These are phyloP conservation scores for Hordeum marinum DNA, from an alignment of 176 grass and related monocot genomes.

Conservation along the genomic window DNA sequence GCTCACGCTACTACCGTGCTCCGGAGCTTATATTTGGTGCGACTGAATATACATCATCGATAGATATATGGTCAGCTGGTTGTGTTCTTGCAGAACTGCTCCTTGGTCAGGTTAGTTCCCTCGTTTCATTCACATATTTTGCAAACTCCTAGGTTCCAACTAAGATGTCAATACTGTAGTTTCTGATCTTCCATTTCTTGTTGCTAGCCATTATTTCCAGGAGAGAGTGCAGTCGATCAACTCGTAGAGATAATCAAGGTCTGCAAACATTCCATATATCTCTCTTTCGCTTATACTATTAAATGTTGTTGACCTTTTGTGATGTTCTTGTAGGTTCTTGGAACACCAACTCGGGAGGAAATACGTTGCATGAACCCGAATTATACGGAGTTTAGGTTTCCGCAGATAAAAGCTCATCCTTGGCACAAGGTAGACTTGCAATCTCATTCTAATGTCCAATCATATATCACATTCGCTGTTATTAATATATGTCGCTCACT, in stretches of 20 bases:
- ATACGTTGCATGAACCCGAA: constrained; percentile 78
- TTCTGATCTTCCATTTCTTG: constrained; percentile 10
- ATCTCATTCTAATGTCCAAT: not conserved
- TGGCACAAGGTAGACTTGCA: constrained; percentile 59
- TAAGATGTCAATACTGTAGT: not conserved
- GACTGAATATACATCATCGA: constrained; percentile 62
- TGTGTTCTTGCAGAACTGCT: constrained; percentile 75
- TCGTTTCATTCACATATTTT: not conserved
- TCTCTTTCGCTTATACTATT: not conserved
- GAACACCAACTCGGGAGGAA: constrained; percentile 73
- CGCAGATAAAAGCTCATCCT: constrained; percentile 70
- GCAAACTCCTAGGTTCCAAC: not conserved
- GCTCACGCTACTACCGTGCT: constrained; percentile 63
- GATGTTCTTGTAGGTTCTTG: constrained; percentile 55
- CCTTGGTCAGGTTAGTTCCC: constrained; percentile 52
- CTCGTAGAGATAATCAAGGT: constrained; percentile 76
- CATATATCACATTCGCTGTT: not conserved
- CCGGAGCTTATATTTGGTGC: constrained; percentile 74
- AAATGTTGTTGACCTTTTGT: not conserved
- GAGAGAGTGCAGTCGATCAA: constrained; percentile 56
- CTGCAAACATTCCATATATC: not conserved
- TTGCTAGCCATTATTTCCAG: constrained; percentile 60
- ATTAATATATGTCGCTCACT: not conserved
- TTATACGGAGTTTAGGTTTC: constrained; percentile 73
- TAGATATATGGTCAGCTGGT: constrained; percentile 72